Conservation (phyloP, 1,284 basidiomycete genomes). For the Phellopilus nigrolimitatus region DNA sequence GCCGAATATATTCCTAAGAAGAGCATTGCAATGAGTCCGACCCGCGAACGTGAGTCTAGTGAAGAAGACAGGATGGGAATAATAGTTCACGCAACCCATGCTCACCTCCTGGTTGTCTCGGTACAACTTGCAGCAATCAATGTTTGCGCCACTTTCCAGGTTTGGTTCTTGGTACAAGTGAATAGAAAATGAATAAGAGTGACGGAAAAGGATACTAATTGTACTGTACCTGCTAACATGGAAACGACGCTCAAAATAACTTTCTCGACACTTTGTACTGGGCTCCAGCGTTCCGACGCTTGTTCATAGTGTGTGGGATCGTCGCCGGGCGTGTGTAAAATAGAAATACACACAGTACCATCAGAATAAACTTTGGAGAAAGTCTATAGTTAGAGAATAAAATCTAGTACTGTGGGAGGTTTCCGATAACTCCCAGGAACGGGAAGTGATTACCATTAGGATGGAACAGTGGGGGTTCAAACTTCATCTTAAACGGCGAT, state of each 20-base stretch:
- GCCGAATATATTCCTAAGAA: conserved; percentile 63
- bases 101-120: conserved; percentile 71
- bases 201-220: conserved; percentile 14
- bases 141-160: conserved; percentile 95
- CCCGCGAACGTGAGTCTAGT: background rate
- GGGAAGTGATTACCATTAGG: conserved; percentile 79
- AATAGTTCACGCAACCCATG: conserved; percentile 4
- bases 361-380: conserved; percentile 74
- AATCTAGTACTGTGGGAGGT: background rate
- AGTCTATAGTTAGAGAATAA: conserved; percentile 9
- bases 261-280: conserved; percentile 96
- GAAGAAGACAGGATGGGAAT: background rate
- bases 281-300: conserved; percentile 96
- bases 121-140: conserved; percentile 95
- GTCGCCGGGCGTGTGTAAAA: conserved; percentile 96
- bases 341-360: conserved; percentile 97
- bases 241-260: conserved; percentile 94
- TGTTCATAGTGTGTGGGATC: conserved; percentile 89
- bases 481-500: conserved; percentile 97
- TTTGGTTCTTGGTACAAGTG: conserved; percentile 75
- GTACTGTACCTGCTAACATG: conserved; percentile 85
- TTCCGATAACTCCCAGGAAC: background rate
- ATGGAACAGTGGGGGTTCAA: conserved; percentile 95
- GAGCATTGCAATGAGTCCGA: conserved; percentile 1
- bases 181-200: background rate